Conservation (phyloP, 306 rosid species). For the Fragaria nilgerrensis region DNA sequence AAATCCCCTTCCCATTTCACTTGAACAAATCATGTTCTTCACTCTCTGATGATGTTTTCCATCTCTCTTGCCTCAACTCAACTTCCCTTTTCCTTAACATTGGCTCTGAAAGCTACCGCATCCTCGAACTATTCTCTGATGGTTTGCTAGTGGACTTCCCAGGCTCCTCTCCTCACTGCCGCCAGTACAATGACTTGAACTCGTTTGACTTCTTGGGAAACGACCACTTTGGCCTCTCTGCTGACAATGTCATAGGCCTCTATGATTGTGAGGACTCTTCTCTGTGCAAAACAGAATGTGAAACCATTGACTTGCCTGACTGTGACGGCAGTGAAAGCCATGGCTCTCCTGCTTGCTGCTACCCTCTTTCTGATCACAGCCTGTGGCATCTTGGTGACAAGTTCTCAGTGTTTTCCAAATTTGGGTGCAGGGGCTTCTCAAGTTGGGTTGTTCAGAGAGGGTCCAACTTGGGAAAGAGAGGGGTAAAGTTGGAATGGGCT, state of each 20-base stretch:
- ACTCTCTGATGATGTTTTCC: constrained; percentile 48
- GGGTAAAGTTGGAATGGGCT: constrained; percentile 90
- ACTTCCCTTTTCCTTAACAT: constrained; percentile 60
- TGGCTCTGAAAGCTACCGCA: constrained; percentile 42
- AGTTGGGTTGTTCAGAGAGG: constrained; percentile 78
- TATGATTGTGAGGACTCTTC: constrained; percentile 97
- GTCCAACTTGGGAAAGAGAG: constrained; percentile 63
- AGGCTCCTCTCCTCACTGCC: constrained; percentile 49
- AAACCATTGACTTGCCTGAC: constrained; percentile 54
- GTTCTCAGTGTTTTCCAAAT: constrained; percentile 62
- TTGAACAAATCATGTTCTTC: constrained; percentile 59
- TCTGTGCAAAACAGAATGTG: constrained; percentile 74
- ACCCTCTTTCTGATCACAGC: constrained; percentile 79
- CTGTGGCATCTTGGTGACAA: constrained; percentile 69
- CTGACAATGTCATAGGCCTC: constrained; percentile 72
- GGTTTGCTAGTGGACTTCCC: constrained; percentile 75
- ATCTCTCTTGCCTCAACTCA: constrained; percentile 64
- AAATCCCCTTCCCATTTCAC: constrained; percentile 79
- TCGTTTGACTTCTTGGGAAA: constrained; percentile 48
- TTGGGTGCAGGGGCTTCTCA: constrained; percentile 90
- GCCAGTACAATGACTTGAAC: constrained; percentile 76
- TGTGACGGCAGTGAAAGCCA: constrained; percentile 55
- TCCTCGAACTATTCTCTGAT: constrained; percentile 68
- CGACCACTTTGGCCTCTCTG: constrained; percentile 56
- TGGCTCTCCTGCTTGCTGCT: constrained; percentile 75